phyloP scores from a whole-genome alignment of 768 basidiomycete genomes.

The Lactarius akahatsu region DNA sequence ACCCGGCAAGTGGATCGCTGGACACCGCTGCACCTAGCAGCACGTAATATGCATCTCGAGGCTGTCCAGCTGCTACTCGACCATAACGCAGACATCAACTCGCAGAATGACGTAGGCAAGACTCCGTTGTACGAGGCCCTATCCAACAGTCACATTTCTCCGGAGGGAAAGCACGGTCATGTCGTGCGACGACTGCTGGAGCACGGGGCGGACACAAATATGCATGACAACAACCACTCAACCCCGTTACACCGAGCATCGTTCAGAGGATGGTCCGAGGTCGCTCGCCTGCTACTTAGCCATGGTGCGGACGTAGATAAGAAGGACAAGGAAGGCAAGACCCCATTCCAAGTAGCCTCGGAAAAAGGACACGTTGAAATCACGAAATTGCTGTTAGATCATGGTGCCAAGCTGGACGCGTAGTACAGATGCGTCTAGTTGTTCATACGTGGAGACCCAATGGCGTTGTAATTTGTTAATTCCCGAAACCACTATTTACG shows the following conservation, averaged over 20 bases:
- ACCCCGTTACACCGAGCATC: background rate
- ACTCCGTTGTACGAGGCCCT: background rate
- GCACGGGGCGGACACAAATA: background rate
- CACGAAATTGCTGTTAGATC: background rate
- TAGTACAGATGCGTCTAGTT: background rate
- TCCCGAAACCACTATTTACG: background rate
- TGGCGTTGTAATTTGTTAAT: background rate
- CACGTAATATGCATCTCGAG: background rate
- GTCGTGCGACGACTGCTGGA: background rate
- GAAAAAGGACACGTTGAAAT: background rate
- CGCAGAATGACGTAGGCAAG: background rate
- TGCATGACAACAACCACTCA: background rate
- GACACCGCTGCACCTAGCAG: background rate
- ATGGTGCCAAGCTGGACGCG: background rate
- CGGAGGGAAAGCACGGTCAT: background rate
- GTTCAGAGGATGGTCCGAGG: background rate
- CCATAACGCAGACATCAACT: background rate
- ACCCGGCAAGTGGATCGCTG: background rate
- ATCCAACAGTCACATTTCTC: fast-evolving
- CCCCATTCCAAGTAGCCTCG: background rate
- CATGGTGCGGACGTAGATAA: background rate
- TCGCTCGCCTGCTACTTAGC: background rate
- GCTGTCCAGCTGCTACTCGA: background rate
- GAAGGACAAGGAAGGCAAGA: background rate
- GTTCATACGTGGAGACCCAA: background rate